Evolutionary conservation across 2,329 filamentous ascomycete species (phyloP), one percentile per base, ranked within the genome.

Genomic region (Colletotrichum sp.): DNA sequence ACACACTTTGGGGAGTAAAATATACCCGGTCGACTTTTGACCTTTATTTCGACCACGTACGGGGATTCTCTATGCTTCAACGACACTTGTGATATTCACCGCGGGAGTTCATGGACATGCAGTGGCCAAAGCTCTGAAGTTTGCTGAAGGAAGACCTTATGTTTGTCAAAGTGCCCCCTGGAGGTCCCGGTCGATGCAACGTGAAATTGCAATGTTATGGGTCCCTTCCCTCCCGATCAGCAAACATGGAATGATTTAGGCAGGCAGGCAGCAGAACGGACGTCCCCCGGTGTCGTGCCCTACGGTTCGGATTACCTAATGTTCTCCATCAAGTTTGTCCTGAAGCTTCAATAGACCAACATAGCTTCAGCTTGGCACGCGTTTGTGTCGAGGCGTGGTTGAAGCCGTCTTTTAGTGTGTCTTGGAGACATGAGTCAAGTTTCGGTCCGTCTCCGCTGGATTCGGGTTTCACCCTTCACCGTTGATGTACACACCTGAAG

Each of bases 51-150:
- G 21, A 51, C 43, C 43, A 0, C 43, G 0, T 21, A 51, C 0
- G 6, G n/a, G n/a, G 2, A 13, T 13, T 3, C 43, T 7, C 43
- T 8, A 2, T 51, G 43, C 6, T 21, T 21, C 0, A 6, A 8
- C 43, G 11, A 47, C 43, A 34, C 3, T 9, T 7, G 0, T 13
- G n/a, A 47, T 47, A 7, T 47, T 47, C 18, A 47, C 0, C 38
- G 0, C 15, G 18, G 18, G 3, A 3, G 16, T 18, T 8, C 8
- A 18, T 8, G 11, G 6, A 8, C 21, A 51, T 13, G 43, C 43
- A 51, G 43, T 21, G 43, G 43, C 43, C 43, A 51, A 51, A 21
- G 43, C 43, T 51, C 43, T 21, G 43, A 51, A 51, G 43, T 51
- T 51, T 51, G 43, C 43, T 51, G 43, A 51, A 51, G 43, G 21